Conservation (phyloP, 108 stramenopile genomes). For the Conticribra weissflogii region DNA sequence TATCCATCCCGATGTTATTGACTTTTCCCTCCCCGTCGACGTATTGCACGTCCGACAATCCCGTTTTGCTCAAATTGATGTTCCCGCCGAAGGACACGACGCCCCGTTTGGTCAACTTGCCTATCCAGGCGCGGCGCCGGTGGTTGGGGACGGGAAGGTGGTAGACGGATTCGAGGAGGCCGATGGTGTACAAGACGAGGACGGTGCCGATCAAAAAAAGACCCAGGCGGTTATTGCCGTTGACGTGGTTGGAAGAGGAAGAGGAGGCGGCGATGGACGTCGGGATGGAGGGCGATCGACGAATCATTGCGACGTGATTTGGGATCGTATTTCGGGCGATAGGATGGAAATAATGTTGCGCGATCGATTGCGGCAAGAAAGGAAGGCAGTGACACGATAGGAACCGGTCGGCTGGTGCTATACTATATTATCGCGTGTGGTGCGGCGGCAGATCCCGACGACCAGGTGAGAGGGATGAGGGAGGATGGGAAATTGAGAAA, state of each 20-base stretch:
- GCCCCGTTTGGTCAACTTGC: slow-evolving; percentile 19
- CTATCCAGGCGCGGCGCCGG: slow-evolving; percentile 29
- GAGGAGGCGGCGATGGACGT: background rate
- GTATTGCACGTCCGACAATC: slow-evolving; percentile 18
- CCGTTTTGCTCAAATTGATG: slow-evolving; percentile 34
- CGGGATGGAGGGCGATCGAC: background rate
- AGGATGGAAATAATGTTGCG: background rate
- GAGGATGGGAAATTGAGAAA: too few relatives aligned
- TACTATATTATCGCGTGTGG: too few relatives aligned
- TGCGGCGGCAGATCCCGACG: too few relatives aligned
- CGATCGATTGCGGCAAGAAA: too few relatives aligned
- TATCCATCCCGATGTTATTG: background rate
- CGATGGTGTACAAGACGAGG: slow-evolving; percentile 34
- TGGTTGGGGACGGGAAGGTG: slow-evolving; percentile 39
- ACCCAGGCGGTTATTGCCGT: slow-evolving; percentile 33
- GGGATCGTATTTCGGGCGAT: background rate
- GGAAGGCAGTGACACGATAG: too few relatives aligned
- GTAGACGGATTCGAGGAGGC: slow-evolving; percentile 30
- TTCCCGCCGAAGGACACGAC: slow-evolving; percentile 14
- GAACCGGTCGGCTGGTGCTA: too few relatives aligned
- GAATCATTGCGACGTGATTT: background rate
- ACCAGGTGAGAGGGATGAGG: too few relatives aligned
- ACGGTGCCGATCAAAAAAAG: slow-evolving; percentile 24
- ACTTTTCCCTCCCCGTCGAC: slow-evolving; percentile 8
- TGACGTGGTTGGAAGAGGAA: background rate